Conservation (phyloP, 169 alveolate genomes). For the Plasmodium cynomolgi region DNA sequence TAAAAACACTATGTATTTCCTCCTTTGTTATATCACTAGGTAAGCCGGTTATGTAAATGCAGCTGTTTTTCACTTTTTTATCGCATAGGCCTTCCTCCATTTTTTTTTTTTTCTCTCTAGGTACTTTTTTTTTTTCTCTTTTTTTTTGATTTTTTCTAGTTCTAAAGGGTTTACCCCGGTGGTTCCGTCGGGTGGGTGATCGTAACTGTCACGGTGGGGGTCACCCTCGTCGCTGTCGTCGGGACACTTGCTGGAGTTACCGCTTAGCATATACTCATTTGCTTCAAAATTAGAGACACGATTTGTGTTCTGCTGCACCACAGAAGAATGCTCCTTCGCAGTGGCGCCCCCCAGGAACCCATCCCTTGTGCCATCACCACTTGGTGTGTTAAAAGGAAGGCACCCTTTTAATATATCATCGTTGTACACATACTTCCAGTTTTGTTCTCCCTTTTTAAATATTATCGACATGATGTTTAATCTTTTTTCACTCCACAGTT, state of each 20-base stretch:
- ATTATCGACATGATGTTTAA: conserved; percentile 56
- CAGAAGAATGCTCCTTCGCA: neutral
- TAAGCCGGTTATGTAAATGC: conserved; percentile 85
- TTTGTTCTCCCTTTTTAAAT: conserved; percentile 67
- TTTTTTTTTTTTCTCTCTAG: conserved; percentile 72
- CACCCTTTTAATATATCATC: conserved; percentile 49
- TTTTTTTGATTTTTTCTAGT: conserved; percentile 41
- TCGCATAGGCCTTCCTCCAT: conserved; percentile 73
- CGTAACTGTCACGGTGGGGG: neutral
- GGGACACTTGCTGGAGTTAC: neutral
- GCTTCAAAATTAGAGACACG: neutral
- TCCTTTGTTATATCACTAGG: conserved; percentile 83
- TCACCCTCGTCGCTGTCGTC: neutral
- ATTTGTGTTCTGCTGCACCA: neutral
- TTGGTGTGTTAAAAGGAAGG: neutral
- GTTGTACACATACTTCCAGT: conserved; percentile 71
- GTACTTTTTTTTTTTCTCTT: conserved; percentile 69
- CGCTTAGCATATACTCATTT: neutral
- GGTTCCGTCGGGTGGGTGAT: neutral
- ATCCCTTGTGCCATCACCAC: neutral
- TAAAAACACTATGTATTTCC: conserved; percentile 85
- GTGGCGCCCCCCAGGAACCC: neutral
- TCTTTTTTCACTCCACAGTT: conserved; percentile 63
- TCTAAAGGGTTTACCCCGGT: neutral
- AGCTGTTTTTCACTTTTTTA: conserved; percentile 77